A percentile compares a stretch with the other conserved stretches of the same genome.
These are phyloP conservation scores for Fusarium compactum DNA, from an alignment of 2,329 filamentous ascomycete species.

Conservation along the genomic window DNA sequence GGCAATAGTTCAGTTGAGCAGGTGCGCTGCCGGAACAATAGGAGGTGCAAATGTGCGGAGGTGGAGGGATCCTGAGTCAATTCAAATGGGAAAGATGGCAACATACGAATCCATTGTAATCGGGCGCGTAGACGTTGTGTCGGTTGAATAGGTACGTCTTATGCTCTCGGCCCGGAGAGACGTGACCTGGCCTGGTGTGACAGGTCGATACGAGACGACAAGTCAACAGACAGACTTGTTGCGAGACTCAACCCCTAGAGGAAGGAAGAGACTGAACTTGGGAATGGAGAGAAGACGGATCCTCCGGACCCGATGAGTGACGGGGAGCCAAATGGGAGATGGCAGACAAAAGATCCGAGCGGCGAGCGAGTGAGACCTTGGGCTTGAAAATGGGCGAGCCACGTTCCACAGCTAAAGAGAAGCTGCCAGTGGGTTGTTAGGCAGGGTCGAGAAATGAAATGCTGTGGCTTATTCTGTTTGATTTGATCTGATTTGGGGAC, in stretches of 20 bases:
- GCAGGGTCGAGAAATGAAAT: constrained; percentile 35
- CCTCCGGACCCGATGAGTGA: constrained; percentile 33
- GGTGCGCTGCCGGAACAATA: constrained; percentile 13
- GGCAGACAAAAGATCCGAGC: constrained; percentile 20
- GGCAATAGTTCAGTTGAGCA: constrained; percentile 23
- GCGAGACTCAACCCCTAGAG: constrained; percentile 14
- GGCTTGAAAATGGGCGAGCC: constrained; percentile 38
- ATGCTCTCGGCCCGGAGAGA: constrained; percentile 43
- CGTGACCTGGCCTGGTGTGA: constrained; percentile 45
- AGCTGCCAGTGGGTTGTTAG: constrained; percentile 5
- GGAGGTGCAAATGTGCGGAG: constrained; percentile 13
- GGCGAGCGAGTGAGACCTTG: constrained; percentile 20
- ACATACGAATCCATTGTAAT: constrained; percentile 51
- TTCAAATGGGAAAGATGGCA: constrained; percentile 27
- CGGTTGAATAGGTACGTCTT: constrained; percentile 43
- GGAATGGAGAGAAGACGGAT: constrained; percentile 36
- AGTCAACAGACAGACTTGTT: constrained; percentile 17
- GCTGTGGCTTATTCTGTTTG: constrained; percentile 29
- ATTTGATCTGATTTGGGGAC: constrained; percentile 3
- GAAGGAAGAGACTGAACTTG: constrained; percentile 14
- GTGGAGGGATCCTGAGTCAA: constrained; percentile 30
- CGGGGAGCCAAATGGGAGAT: constrained; percentile 33
- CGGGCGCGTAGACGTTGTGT: constrained; percentile 39
- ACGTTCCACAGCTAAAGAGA: constrained; percentile 31
- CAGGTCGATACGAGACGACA: constrained; percentile 30